Evolutionary conservation across 2,329 filamentous ascomycete genomes (phyloP), one percentile per base, ranked within the genome.

Genomic region (Botryotinia narcissicola): DNA sequence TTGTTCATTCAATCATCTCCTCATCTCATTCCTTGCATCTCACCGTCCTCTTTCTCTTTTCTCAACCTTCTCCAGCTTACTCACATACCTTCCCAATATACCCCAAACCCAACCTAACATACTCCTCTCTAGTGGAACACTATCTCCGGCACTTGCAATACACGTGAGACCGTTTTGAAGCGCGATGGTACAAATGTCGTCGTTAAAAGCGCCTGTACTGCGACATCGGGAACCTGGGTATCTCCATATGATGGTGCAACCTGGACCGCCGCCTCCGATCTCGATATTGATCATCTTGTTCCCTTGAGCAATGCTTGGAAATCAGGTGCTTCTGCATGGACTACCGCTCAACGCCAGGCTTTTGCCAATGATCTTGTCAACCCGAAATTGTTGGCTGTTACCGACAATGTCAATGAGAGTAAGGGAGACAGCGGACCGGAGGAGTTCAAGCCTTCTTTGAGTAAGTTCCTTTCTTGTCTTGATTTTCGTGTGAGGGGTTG

Each of bases 241-340:
- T 91, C 88, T 51, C 91, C 92, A 0, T 96, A 92, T 80, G 93
- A 95, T 79, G 92, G 92, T 25, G 90, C 84, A 0, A 89, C 85
- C 1, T 94, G 91, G 91, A 91, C 88, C 0, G 84, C 85, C 0
- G 88, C 92, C 1, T 87, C 85, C 29, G 91, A 95, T 77, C 81
- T 96, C 1, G 92, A 95, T 77, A 95, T 96, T 74, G 93, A 96
- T 81, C 93, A 96, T 81, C 86, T 96, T 83, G 92, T 97, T 4
- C 93, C 93, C 0, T 81, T 97, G 75, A 91, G 91, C 80, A 93
- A 95, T 79, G 92, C 93, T 8, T 95, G 92, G 93, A 89, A 92
- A 66, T 60, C 90, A 62, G 93, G 93, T 32, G 93, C 93, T 20
- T 86, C 87, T 12, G 82, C 84, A 2, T 95, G 93, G 93, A 93